Evolutionary conservation across 257 asterid genomes (phyloP), one percentile per base, ranked within the genome.

Genomic region (Ilex asprella): DNA sequence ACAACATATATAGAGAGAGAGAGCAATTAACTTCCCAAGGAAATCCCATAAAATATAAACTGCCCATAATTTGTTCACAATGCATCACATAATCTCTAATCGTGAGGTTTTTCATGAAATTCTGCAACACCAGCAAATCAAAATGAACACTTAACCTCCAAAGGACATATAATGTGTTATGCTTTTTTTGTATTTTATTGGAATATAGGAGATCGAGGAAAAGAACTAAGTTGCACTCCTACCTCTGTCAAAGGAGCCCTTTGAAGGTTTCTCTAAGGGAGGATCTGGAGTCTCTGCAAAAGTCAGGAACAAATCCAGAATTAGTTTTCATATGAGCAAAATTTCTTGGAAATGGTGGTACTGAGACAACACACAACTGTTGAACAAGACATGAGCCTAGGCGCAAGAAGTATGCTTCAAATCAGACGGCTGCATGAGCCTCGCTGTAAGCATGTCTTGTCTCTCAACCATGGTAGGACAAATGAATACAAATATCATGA

Each of bases 201-300:
- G 30, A 32, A 51, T 6, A 27, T n/a, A 46, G 16, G 10, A 14
- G 57, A 35, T 9, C 9, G 30, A 7, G 56, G 41, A 35, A 16
- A 2, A 32, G 27, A 65, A 30, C 10, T 51, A 13, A 21, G 44
- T 55, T 29, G 8, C 39, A 7, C 53, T 58, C 67, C 1, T 55
- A 86, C 97, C 97, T 89, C 95, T 78, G 61, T 86, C 94, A 29
- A 71, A 74, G 31, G 95, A 89, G 50, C 89, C 86, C 58, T 82
- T 86, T 44, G 87, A 62, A 68, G 58, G 60, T 64, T 76, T 84
- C 78, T 60, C 77, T 47, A 55, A 68, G 14, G 67, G 64, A 46
- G 82, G 77, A 57, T 76, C 88, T 12, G 83, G 74, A 35, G 67
- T 70, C 60, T 65, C 89, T 84, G 79, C 56, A 62, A 59, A 67